Base-by-base conservation (phyloP, 768 basidiomycete genomes). In the Daedaleopsis nitida region DNA sequence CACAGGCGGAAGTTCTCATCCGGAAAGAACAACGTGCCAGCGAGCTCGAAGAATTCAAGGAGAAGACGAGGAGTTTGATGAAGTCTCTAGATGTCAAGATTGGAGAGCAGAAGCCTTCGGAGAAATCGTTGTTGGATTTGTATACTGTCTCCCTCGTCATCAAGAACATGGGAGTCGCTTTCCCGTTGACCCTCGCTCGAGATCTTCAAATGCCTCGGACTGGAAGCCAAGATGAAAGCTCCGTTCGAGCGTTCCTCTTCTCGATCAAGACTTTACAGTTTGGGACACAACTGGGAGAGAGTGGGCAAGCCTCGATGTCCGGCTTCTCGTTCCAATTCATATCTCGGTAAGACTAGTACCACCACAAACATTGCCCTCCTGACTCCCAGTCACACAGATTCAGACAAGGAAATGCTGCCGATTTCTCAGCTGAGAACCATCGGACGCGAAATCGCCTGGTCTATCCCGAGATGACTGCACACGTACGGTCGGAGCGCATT, bases 241-340 rank as follows among this genome's bases (percentile, higher is more conserved):
- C 84, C 35, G 82, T 91, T 35, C 85, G 86, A 9, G 96, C 96
- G 0, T 92, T 98, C 75, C 74, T 98, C 23, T 89, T 95, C 69
- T 90, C 94, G 2, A 85, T 97, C 57, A 83, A 84, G 60, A 84
- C 87, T 0, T 79, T 97, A 56, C 77, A 79, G 52, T 96, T 97
- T 72, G 80, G 77, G 39, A 85, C 88, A 9, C 81, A 88, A 65
- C 84, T 84, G 24, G 91, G 89, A 27, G 89, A 94, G 69, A 89
- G 86, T 19, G 94, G 95, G 6, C 81, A 87, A 69, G 88, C 89
- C 48, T 78, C 77, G 10, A 87, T 97, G 73, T 78, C 81, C 55
- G 81, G 83, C 10, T 81, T 96, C 62, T 89, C 89, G 13, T 86
- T 97, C 72, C 94, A 96, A 73, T 97, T 98, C 73, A 82, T 95